Evolutionary conservation across 805 yeast species (phyloP), one percentile per base, ranked within the genome.

Genomic region (Ogataea angusta): DNA sequence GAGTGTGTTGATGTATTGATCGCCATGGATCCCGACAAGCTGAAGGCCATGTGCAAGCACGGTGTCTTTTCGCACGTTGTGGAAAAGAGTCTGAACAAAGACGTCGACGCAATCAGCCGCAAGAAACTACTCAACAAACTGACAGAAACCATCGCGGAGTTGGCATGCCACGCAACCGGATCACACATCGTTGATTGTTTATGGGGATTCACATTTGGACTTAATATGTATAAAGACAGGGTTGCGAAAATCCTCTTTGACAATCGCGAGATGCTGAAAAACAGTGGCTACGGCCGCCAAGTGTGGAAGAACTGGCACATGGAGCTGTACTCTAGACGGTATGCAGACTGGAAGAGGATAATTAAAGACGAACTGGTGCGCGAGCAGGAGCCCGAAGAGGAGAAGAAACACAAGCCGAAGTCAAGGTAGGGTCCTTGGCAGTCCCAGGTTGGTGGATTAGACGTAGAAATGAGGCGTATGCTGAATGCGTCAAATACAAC

Each of bases 301-400:
- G 98, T 93, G 2, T 93, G 97, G 98, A 86, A 83, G 60, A 91
- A 91, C 61, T 93, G 97, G 97, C 67, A 75, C 22, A 74, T 91
- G 82, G 98, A 93, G 59, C 64, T 81, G 52, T 91, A 79, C 54
- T 58, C 68, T 9, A 73, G 95, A 57, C 80, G 81, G 63, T 76
- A 81, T 60, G 76, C 70, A 55, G 96, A 89, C 56, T 91, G 98
- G 98, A 86, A 84, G 63, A 49, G 71, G 12, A 49, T 75, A 27
- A 70, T 82, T 13, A 85, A 49, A 35, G 47, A 42, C 12, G 27
- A 34, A 15, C 36, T 26, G 19, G 30, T 15, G 27, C 32, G 33
- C 14, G 28, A 29, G 22, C 38, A 19, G 17, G 43, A 32, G 18
- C 22, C 4, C 10, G 37, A 27, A 7, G 29, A 13, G 7, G 34